phyloP scores from a whole-genome alignment of 495 filamentous ascomycete species.

The Aspergillus saccharolyticus region DNA sequence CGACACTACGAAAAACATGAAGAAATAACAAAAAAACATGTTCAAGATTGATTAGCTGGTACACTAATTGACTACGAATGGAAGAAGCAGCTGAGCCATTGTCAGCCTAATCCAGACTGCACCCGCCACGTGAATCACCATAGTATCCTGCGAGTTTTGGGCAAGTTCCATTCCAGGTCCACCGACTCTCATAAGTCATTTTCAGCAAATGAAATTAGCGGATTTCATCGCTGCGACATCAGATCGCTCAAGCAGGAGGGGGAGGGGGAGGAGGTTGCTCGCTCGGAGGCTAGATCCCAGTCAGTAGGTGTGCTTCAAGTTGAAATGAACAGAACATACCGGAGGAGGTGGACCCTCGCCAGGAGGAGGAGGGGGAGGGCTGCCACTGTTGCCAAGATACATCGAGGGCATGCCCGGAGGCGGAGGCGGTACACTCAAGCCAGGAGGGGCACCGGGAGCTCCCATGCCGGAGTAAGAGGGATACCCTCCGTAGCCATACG shows the following conservation, averaged over 20 bases:
- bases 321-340: conserved; percentile 27
- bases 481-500: conserved; percentile 53
- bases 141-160: neutral
- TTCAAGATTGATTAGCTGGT: neutral
- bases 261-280: conserved; percentile 72
- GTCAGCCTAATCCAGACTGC: neutral
- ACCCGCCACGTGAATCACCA: neutral
- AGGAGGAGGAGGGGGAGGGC: conserved; percentile 57
- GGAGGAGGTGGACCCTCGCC: conserved; percentile 63
- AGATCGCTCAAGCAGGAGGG: conserved; percentile 39
- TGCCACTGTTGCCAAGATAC: conserved; percentile 57
- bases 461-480: conserved; percentile 57
- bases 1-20: neutral
- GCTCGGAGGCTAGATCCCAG: conserved; percentile 50
- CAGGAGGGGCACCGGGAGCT: conserved; percentile 58
- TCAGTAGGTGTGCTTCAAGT: conserved; percentile 12
- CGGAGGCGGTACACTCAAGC: conserved; percentile 61
- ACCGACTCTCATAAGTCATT: neutral
- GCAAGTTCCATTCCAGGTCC: neutral
- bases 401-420: conserved; percentile 67
- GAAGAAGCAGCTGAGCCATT: neutral
- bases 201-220: neutral
- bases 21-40: neutral
- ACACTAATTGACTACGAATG: neutral
- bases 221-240: neutral